phyloP scores from a whole-genome alignment of 2,329 filamentous ascomycete genomes.

The Hypocreales sp. region DNA sequence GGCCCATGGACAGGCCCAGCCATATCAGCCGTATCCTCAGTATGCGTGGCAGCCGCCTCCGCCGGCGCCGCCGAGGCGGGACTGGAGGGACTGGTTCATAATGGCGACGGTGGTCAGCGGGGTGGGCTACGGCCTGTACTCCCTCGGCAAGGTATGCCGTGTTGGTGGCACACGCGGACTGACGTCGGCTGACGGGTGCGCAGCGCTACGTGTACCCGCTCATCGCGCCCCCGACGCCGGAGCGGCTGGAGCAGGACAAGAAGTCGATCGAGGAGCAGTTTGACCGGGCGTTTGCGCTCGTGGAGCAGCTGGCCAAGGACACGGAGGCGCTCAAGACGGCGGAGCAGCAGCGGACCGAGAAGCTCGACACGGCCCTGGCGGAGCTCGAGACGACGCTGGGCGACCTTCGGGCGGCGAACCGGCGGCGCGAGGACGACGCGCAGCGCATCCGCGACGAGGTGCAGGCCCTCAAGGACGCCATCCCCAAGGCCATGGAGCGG shows the following conservation, averaged over 20 bases:
- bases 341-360: slow-evolving; percentile 70
- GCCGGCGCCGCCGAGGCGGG: slow-evolving; percentile 54
- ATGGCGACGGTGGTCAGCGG: slow-evolving; percentile 93
- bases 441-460: slow-evolving; percentile 79
- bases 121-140: slow-evolving; percentile 77
- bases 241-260: slow-evolving; percentile 90
- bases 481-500: slow-evolving; percentile 77
- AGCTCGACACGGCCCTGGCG: slow-evolving; percentile 63
- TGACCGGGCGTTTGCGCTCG: slow-evolving; percentile 74
- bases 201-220: slow-evolving; percentile 84
- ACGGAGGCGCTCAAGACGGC: slow-evolving; percentile 77
- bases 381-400: slow-evolving; percentile 74
- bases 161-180: too few species aligned
- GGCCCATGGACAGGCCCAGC: too few species aligned
- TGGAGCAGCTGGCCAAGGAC: slow-evolving; percentile 85
- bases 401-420: slow-evolving; percentile 68
- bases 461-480: slow-evolving; percentile 62
- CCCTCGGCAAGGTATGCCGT: slow-evolving; percentile 66
- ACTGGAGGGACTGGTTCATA: slow-evolving; percentile 99
- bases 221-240: slow-evolving; percentile 83
- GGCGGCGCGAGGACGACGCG: slow-evolving; percentile 74
- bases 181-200: neutral
- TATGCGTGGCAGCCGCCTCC: slow-evolving; percentile 43
- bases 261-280: slow-evolving; percentile 85
- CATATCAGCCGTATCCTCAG: slow-evolving; percentile 33